Conservation (phyloP, 805 yeast species). For the Zygotorulaspora sp. region DNA sequence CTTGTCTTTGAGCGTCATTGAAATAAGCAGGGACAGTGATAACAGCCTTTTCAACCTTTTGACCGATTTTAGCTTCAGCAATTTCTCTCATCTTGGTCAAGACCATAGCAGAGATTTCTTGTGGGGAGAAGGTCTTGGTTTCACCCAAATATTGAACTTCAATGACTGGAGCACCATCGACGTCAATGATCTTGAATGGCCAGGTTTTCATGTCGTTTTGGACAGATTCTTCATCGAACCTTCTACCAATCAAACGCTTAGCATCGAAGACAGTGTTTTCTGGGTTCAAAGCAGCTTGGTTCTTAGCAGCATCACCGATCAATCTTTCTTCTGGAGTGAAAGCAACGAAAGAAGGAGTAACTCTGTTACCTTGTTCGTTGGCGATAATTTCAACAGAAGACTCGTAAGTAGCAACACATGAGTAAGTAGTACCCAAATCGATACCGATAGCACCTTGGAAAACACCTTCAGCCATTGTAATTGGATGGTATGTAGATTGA, state of each 20-base stretch:
- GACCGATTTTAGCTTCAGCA: slow-evolving; percentile 73
- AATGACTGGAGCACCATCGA: slow-evolving; percentile 61
- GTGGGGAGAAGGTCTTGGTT: slow-evolving; percentile 65
- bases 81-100: slow-evolving; percentile 78
- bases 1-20: slow-evolving; percentile 78
- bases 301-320: slow-evolving; percentile 80
- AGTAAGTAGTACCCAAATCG: slow-evolving; percentile 88
- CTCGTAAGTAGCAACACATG: slow-evolving; percentile 77
- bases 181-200: slow-evolving; percentile 72
- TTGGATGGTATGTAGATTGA: slow-evolving; percentile 18
- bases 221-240: slow-evolving; percentile 69
- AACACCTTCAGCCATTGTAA: slow-evolving; percentile 91
- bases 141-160: slow-evolving; percentile 69
- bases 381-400: slow-evolving; percentile 75
- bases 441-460: slow-evolving; percentile 99
- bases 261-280: slow-evolving; percentile 77
- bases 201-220: slow-evolving; percentile 89
- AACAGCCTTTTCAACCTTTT: slow-evolving; percentile 68
- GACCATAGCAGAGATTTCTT: slow-evolving; percentile 72
- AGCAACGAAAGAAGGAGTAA: slow-evolving; percentile 77
- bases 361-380: slow-evolving; percentile 83
- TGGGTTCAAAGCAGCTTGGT: slow-evolving; percentile 79
- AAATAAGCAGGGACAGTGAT: slow-evolving; percentile 77
- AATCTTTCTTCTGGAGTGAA: slow-evolving; percentile 74
- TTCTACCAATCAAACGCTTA: slow-evolving; percentile 76